Evolutionary conservation across 2,329 filamentous ascomycete species (phyloP), one percentile per base, ranked within the genome.

Genomic region (Didymella pinodella): DNA sequence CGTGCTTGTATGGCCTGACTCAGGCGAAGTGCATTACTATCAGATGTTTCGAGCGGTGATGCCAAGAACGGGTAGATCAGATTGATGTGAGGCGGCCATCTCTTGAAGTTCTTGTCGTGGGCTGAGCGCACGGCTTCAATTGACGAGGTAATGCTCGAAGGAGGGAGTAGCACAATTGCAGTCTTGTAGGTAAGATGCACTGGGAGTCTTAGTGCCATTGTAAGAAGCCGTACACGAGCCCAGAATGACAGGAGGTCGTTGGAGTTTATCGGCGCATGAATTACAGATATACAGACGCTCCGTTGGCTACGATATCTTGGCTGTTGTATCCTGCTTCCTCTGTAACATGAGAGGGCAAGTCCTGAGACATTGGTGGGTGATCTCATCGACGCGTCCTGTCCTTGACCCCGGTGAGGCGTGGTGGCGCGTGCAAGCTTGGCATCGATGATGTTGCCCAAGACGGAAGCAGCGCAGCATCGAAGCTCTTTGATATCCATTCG

Each of bases 51-150:
- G 12, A 68, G 65, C 12, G 68, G 64, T 1, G 59, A 64, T 10
- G 61, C 54, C 50, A 73, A 61, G 48, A 74, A 75, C 12, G 70
- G 71, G 49, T 73, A 73, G 44, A 75, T 56, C 25, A 73, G 51
- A 41, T 75, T 75, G 48, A 73, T 71, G 44, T 75, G 71, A 7
- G 72, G 66, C 26, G 69, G 71, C 73, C 69, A 73, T 18, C 70
- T 68, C 8, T 50, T 52, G 56, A 68, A 73, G 31, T 71, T 64
- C 47, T 62, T 68, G 57, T 75, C 71, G 54, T 69, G 58, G 8
- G 55, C 48, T 16, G 64, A 57, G 38, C 73, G 68, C 7, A 73
- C 54, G 16, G 57, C 50, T 48, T 73, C 71, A 25, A 75, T 69
- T 20, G 72, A 68, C 16, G 65, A 47, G 31, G 60, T 48, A 16